phyloP scores from a whole-genome alignment of 2,329 filamentous ascomycete species.

The Diaporthe ampelina region DNA sequence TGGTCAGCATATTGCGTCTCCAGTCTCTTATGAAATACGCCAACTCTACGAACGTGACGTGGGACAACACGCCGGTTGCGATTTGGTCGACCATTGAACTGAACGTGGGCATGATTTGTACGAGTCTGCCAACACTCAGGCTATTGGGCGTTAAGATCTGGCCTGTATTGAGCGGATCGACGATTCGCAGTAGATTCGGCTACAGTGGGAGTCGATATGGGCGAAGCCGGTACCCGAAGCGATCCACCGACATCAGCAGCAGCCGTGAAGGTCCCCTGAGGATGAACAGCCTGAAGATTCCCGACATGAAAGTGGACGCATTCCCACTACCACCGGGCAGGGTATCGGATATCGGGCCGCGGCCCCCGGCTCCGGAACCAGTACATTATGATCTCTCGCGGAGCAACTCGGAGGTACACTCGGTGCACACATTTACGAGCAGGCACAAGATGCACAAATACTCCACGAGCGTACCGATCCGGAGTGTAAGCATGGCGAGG shows the following conservation, averaged over 20 bases:
- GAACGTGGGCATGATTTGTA: conserved; percentile 52
- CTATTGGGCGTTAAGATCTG: not conserved
- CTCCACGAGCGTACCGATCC: conserved; percentile 8
- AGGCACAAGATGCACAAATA: conserved; percentile 23
- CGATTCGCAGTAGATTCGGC: conserved; percentile 16
- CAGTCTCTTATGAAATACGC: conserved; percentile 48
- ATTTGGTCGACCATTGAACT: conserved; percentile 54
- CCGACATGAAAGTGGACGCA: not conserved
- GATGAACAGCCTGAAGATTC: conserved; percentile 13
- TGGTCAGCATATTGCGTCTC: conserved; percentile 52
- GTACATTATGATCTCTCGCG: not conserved
- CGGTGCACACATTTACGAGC: conserved; percentile 4
- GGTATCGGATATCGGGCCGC: not conserved
- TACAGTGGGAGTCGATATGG: conserved; percentile 23
- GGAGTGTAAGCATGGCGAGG: conserved; percentile 14
- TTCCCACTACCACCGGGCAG: not conserved
- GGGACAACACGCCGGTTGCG: conserved; percentile 49
- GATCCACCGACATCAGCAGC: conserved; percentile 8
- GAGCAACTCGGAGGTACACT: conserved; percentile 12
- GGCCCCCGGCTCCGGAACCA: not conserved
- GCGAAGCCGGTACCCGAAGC: conserved; percentile 12
- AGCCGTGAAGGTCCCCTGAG: conserved; percentile 1
- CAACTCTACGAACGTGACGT: conserved; percentile 49
- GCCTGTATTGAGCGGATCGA: conserved; percentile 8
- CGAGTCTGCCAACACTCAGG: conserved; percentile 30